Base-by-base conservation (phyloP, 1,139 yeast genomes). In the Yamadazyma friedrichii region DNA sequence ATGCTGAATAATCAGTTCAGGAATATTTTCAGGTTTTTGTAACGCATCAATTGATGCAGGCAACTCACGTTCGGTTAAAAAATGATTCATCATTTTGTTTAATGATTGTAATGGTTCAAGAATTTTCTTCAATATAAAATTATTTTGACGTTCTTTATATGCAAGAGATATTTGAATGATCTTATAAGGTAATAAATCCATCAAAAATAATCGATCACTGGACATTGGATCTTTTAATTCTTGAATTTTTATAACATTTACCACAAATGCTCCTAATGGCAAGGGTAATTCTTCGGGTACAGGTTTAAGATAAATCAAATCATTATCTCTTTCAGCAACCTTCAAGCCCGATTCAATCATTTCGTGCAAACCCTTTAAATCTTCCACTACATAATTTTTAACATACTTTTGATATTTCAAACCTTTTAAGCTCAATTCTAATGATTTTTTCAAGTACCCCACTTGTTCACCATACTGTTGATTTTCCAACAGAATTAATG, bases 291-390 rank as follows among this genome's bases (percentile, higher is more conserved):
- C 67, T 0, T 55, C 54, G 0, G 95, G 95, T 0, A 88, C 81
- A 1, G 69, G 62, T 47, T 84, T 82, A 35, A 86, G 61, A 59
- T 88, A 88, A 4, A 89, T 81, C 52, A 88, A 67, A 54, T 88
- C 93, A 55, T 89, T 89, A 49, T 89, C 96, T 51, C 81, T 76
- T 50, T 85, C 89, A 0, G 91, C 80, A 1, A 75, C 65, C 12
- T 66, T 61, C n/a, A 83, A 58, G 2, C 74, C 67, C 1, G 68
- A 69, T 4, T 61, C 55, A 1, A 86, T 68, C 5, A 73, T 70
- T 2, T 58, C 59, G 2, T 59, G 50, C 15, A 84, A 70, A 0
- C 81, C 80, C 17, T 60, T 58, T 6, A 78, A 58, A 47, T 80
- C 86, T 13, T 65, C 71, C 3, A 79, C 57, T 1, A 76, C 78